Percentiles rank a stretch among this genome's conserved stretches.
Evolutionary conservation across 768 basidiomycete species (phyloP).

Genomic region (Amanita phalloides): DNA sequence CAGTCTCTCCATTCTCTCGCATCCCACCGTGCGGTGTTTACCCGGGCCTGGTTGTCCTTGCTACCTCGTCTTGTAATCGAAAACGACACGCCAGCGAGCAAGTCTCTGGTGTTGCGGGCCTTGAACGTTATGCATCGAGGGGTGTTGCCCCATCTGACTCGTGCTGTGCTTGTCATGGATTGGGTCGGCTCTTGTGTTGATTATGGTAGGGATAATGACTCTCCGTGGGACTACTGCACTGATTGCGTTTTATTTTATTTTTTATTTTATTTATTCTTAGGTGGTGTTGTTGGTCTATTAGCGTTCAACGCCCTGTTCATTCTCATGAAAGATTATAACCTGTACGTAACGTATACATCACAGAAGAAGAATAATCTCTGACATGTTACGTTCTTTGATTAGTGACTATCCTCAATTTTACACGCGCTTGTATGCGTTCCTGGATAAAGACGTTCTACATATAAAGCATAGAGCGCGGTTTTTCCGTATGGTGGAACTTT

Average conservation of each 20-base stretch:
- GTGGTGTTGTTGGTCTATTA: slow-evolving; percentile 77
- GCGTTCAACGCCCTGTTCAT: slow-evolving; percentile 88
- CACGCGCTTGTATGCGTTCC: slow-evolving; percentile 79
- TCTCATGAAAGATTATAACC: slow-evolving; percentile 86
- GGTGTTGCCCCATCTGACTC: slow-evolving; percentile 74
- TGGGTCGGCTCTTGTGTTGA: slow-evolving; percentile 85
- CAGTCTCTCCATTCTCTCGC: slow-evolving; percentile 67
- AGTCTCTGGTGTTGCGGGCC: slow-evolving; percentile 38
- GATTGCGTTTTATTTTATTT: neutral
- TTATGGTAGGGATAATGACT: slow-evolving; percentile 37
- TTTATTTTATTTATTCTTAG: no score
- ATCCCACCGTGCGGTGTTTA: slow-evolving; percentile 76
- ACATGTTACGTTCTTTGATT: neutral
- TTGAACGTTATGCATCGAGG: slow-evolving; percentile 76
- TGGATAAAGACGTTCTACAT: slow-evolving; percentile 83
- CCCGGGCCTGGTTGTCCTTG: slow-evolving; percentile 67
- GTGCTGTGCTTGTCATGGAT: slow-evolving; percentile 78
- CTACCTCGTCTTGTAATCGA: slow-evolving; percentile 45
- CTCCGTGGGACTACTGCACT: neutral
- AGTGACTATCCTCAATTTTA: slow-evolving; percentile 98
- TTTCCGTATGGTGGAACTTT: slow-evolving; percentile 86
- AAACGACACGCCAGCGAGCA: slow-evolving; percentile 22
- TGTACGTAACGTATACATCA: slow-evolving; percentile 51
- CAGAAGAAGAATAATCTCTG: neutral
- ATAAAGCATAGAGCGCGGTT: slow-evolving; percentile 90